A percentile compares a stretch with the other conserved stretches of the same genome.
Evolutionary conservation across 768 basidiomycete genomes (phyloP).

Genomic region (Tremella mesenterica): DNA sequence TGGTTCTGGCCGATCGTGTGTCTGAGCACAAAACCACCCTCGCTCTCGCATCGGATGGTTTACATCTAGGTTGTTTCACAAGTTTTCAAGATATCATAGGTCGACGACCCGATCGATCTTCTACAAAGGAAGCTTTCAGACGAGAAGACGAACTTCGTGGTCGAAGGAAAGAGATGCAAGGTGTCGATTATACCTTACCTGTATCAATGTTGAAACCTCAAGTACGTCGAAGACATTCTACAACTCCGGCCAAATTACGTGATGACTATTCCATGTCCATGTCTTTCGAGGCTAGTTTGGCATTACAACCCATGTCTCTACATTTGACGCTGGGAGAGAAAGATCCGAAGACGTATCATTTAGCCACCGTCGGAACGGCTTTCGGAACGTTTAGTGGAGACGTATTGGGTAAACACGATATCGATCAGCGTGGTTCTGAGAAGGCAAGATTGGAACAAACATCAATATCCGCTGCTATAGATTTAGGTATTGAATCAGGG

Average conservation of each 20-base stretch:
- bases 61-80: conserved; percentile 26
- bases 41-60: conserved; percentile 22
- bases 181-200: conserved; percentile 18
- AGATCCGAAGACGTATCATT: conserved; percentile 12
- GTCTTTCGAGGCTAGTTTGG: conserved; percentile 9
- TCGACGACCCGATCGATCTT: conserved; percentile 14
- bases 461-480: conserved; percentile 44
- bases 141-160: conserved; percentile 21
- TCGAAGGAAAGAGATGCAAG: conserved; percentile 8
- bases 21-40: conserved; percentile 23
- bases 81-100: conserved; percentile 23
- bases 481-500: conserved; percentile 52
- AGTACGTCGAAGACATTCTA: conserved; percentile 6
- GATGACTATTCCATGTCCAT: conserved; percentile 29
- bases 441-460: conserved; percentile 12
- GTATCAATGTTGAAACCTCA: conserved; percentile 21
- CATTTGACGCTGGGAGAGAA: conserved; percentile 18
- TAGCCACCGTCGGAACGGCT: conserved; percentile 20
- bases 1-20: conserved; percentile 19
- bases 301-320: conserved; percentile 24
- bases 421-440: conserved; percentile 7
- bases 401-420: conserved; percentile 14
- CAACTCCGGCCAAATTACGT: conserved; percentile 6
- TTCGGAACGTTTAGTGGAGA: conserved; percentile 22
- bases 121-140: conserved; percentile 18